phyloP scores from a whole-genome alignment of 257 asterid species.

The Prunella vulgaris region DNA sequence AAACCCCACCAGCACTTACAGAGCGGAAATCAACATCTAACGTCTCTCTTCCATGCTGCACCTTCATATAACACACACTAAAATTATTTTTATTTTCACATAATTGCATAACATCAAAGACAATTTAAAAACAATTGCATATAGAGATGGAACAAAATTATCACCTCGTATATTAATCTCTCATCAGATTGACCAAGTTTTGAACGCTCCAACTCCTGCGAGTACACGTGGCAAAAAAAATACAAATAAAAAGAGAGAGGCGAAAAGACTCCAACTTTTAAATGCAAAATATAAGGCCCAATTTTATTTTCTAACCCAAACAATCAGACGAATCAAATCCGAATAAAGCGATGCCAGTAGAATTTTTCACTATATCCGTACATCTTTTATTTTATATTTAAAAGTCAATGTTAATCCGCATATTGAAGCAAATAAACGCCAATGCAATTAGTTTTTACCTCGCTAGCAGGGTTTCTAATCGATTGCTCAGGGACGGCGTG shows the following conservation, averaged over 20 bases:
- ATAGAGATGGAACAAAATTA: not conserved
- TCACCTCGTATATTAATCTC: constrained; percentile 81
- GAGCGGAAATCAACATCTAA: constrained; percentile 63
- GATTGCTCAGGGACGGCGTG: constrained; percentile 71
- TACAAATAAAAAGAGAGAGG: not conserved
- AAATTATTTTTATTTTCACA: constrained; percentile 32
- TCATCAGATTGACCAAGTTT: constrained; percentile 70
- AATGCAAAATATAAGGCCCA: constrained; percentile 13
- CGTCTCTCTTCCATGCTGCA: constrained; percentile 79
- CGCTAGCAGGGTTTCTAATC: constrained; percentile 51
- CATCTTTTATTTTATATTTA: not conserved
- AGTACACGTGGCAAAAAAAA: not conserved
- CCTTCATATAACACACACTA: constrained; percentile 41
- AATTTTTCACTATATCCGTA: not conserved
- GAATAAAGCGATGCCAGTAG: not conserved
- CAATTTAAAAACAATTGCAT: not conserved
- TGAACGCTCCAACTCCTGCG: constrained; percentile 60
- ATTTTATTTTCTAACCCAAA: not conserved
- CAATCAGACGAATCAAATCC: not conserved
- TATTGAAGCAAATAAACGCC: not conserved
- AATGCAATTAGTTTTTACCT: constrained; percentile 35
- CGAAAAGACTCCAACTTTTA: not conserved
- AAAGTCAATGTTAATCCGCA: not conserved
- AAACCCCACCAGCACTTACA: constrained; percentile 47
- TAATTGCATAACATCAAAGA: not conserved